Evolutionary conservation across 164 flowering plant species (phyloP), one percentile per base, ranked within the genome.

Genomic region (Sedum album): DNA sequence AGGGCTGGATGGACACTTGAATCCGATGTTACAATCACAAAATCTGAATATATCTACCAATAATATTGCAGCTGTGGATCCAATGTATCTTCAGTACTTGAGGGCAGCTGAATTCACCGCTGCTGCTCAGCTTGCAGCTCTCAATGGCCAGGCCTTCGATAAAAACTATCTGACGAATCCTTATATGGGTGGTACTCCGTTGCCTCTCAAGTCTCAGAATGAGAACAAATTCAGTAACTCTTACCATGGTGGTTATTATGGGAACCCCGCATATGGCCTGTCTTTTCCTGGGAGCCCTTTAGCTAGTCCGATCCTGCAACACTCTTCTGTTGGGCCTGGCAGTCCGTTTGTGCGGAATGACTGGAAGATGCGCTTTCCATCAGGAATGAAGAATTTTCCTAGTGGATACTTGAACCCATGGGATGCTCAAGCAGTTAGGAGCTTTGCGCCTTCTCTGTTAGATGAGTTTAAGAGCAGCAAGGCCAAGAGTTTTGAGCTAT

Each of bases 381-480:
- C 88, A 65, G 84, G 83, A 14, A 74, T 86, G 86, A 82, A 94
- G 76, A 88, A 86, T 73, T 72, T 82, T 33, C 69, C 80, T 63
- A 86, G 88, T 20, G 85, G 87, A 53, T 76, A 80, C 41, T 82
- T 86, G 81, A 87, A 89, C 64, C 74, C 88, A 5, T 88, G 93
- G 96, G 79, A 83, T 72, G 68, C 78, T 46, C 83, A 82, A 70
- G 71, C 25, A 42, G 86, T 88, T 67, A 85, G 77, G 70, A 74
- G 72, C 68, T 84, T 88, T 79, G 81, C 77, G 2, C 84, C 91
- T 23, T 82, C 96, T 1, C 72, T 87, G 26, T 73, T 92, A 48
- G 98, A 92, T 61, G 98, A 90, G 78, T 88, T 90, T 60, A 92
- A 92, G 78, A 83, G 85, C 76, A 90, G 85, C 61, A 92, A 90